Evolutionary conservation across 148 eudicot genomes (phyloP).

Genomic region (Rhododendron kiyosumense): DNA sequence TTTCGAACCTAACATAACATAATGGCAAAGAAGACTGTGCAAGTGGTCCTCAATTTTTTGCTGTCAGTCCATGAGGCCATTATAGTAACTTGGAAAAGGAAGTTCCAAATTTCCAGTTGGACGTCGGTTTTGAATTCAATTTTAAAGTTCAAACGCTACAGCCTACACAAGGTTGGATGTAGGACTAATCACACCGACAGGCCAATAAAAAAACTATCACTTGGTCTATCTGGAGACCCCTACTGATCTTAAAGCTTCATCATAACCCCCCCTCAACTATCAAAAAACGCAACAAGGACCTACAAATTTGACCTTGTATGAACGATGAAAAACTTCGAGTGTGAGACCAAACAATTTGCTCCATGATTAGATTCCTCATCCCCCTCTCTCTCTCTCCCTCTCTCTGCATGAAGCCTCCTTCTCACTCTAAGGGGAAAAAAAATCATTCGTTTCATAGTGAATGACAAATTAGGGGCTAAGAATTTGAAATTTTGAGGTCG

Average conservation of each 20-base stretch:
- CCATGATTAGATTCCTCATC: background rate
- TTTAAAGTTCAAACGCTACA: no score
- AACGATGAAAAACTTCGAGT: background rate
- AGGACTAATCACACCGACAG: background rate
- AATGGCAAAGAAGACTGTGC: background rate
- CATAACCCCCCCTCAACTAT: background rate
- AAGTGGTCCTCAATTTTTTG: background rate
- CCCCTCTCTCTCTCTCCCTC: background rate
- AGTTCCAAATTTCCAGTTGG: background rate
- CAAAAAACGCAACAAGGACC: background rate
- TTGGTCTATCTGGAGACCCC: background rate
- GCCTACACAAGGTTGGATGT: background rate
- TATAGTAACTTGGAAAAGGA: background rate
- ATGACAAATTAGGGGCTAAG: background rate
- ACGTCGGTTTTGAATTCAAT: background rate
- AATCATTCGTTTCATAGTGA: background rate
- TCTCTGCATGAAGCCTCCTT: background rate
- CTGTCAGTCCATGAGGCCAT: background rate
- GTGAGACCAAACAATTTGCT: background rate
- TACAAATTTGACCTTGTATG: background rate
- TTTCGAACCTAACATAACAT: background rate
- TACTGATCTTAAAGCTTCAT: background rate
- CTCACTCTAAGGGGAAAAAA: background rate
- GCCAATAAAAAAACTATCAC: background rate
- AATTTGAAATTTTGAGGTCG: background rate